phyloP scores from a whole-genome alignment of 2,329 filamentous ascomycete species.

The Colletotrichum tropicale region DNA sequence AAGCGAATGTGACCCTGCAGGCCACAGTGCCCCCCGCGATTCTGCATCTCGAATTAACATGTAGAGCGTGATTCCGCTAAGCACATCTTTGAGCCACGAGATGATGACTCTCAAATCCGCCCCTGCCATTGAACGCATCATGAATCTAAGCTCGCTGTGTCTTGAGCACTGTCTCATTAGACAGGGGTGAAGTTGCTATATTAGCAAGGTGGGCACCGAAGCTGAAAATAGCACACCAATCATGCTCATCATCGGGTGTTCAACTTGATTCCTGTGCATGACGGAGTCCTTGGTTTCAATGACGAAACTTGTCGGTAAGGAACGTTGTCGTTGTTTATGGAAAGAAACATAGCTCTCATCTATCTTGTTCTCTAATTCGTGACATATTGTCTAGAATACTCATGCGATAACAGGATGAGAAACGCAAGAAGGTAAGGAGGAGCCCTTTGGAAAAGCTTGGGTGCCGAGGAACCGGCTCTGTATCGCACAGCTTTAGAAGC shows the following conservation, averaged over 20 bases:
- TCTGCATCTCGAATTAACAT: too few species aligned
- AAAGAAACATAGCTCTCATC: neutral
- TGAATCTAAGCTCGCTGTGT: neutral
- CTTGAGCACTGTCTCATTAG: neutral
- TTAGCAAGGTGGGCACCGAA: neutral
- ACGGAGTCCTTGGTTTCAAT: neutral
- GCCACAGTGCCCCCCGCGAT: too few species aligned
- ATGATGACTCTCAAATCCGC: neutral
- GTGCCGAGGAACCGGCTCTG: rapidly evolving
- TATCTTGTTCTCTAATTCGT: neutral
- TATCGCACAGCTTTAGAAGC: neutral
- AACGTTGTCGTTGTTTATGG: neutral
- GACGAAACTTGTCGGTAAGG: neutral
- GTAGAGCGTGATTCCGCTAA: too few species aligned
- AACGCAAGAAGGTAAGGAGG: neutral
- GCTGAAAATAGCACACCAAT: neutral
- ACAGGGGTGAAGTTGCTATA: neutral
- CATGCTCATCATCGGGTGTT: neutral
- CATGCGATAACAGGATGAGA: neutral
- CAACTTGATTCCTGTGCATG: neutral
- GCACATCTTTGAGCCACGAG: neutral
- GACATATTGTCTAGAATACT: neutral
- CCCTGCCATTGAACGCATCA: neutral
- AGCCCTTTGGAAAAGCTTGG: neutral
- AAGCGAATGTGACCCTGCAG: too few species aligned